These are phyloP conservation scores for Sporodiniella umbellata DNA, from an alignment of 371 early-diverging fungal species.

Conservation along the genomic window DNA sequence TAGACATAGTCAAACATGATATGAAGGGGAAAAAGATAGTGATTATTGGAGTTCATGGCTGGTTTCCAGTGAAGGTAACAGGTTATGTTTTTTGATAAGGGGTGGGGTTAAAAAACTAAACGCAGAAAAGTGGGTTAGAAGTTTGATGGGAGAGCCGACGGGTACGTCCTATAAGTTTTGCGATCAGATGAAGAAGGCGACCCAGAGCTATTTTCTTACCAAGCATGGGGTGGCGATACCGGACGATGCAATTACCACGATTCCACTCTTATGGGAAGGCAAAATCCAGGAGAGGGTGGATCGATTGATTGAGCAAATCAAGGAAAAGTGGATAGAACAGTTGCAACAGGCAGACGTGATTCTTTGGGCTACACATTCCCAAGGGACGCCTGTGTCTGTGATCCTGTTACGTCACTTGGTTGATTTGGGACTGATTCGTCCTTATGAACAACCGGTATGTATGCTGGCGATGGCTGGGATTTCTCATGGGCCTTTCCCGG, in stretches of 20 bases:
- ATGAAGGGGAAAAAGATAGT: conserved; percentile 30
- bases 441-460: conserved; percentile 62
- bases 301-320: conserved; percentile 59
- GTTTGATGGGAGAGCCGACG: conserved; percentile 87
- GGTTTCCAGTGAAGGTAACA: conserved; percentile 71
- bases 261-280: conserved; percentile 90
- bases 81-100: too few relatives aligned
- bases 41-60: conserved; percentile 83
- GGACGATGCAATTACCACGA: conserved; percentile 59
- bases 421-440: conserved; percentile 59
- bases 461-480: conserved; percentile 92
- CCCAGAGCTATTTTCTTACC: conserved; percentile 53
- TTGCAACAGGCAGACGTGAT: conserved; percentile 72
- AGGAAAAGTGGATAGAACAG: conserved; percentile 39
- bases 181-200: conserved; percentile 73
- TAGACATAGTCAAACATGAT: conserved; percentile 11
- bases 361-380: conserved; percentile 85
- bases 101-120: too few relatives aligned
- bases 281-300: conserved; percentile 82
- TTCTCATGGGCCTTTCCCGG: conserved; percentile 86
- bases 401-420: conserved; percentile 72
- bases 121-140: conserved; percentile 56
- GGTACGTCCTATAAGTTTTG: conserved; percentile 89
- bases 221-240: conserved; percentile 52
- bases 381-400: conserved; percentile 88